phyloP scores from a whole-genome alignment of 1,284 basidiomycete species.

The Cystobasidium slooffiae region DNA sequence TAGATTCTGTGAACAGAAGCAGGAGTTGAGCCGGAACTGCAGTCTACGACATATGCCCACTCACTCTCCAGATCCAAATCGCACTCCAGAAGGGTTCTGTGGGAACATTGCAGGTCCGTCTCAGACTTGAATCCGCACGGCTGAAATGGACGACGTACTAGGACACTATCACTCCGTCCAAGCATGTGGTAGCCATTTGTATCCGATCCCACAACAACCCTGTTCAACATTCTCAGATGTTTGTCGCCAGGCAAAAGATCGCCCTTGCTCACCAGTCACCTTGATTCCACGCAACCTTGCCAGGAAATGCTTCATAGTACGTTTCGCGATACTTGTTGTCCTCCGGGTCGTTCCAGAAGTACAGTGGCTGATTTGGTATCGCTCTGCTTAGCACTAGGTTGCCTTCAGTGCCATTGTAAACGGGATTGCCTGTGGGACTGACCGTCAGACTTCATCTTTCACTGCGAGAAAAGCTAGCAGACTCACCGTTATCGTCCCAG shows the following conservation, averaged over 20 bases:
- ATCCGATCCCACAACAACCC: constrained; percentile 63
- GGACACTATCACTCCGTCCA: constrained; percentile 78
- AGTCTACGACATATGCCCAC: constrained; percentile 73
- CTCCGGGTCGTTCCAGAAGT: constrained; percentile 72
- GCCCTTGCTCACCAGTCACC: constrained; percentile 65
- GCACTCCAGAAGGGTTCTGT: constrained; percentile 64
- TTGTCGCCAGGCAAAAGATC: constrained; percentile 46
- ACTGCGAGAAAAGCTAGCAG: background rate
- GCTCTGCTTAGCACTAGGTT: constrained; percentile 72
- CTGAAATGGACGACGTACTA: constrained; percentile 52
- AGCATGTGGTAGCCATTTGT: constrained; percentile 63
- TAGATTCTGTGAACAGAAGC: constrained; percentile 4
- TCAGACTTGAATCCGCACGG: background rate
- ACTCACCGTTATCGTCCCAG: constrained; percentile 15
- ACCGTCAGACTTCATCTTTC: too few relatives aligned
- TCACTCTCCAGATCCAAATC: constrained; percentile 77
- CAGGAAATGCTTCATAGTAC: constrained; percentile 70
- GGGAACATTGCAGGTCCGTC: constrained; percentile 45
- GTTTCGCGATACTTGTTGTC: constrained; percentile 69
- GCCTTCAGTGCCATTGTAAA: constrained; percentile 58
- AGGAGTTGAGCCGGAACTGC: constrained; percentile 52
- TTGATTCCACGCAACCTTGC: constrained; percentile 65
- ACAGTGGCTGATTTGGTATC: constrained; percentile 82
- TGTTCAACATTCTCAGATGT: background rate
- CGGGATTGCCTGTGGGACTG: constrained; percentile 50